Evolutionary conservation across 192 early-diverging fungal species (phyloP), one percentile per base, ranked within the genome.

Genomic region (Chytriomyces sp.): DNA sequence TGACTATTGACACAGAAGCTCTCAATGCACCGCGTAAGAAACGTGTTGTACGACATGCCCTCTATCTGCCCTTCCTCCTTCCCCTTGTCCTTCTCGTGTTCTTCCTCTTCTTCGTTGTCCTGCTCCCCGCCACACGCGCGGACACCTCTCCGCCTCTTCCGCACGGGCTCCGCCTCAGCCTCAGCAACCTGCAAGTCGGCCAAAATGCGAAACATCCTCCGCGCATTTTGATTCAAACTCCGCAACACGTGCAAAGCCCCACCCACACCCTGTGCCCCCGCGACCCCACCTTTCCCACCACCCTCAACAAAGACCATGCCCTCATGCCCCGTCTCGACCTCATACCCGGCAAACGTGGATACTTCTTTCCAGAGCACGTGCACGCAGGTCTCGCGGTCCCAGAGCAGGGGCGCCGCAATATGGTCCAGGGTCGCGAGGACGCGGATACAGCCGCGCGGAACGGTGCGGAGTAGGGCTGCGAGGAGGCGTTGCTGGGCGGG

Each of bases 301-400:
- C 72, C 68, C 85, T 82, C 58, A 88, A 68, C 75, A 8, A 91
- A 77, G 28, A 78, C 54, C 39, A 91, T 89, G 77, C 89, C 89
- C 65, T 95, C 93, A 75, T 89, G 91, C 60, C 89, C 89, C 7
- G 93, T 94, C 74, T 99, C 97, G 1, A 86, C 87, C 12, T 81
- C 72, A 53, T 98, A 96, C 0, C 86, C 78, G 56, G 88, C 86
- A 76, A 89, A 96, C 17, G 95, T 97, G 0, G 97, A 93, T 40
- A 88, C 77, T 67, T 99, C 94, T 76, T 96, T 94, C 93, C 94
- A 96, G 1, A 90, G 76, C 91, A 91, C 97, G 75, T 88, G 89
- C 75, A 92, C 95, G 2, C 85, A 56, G 28, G 83, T 83, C 44
- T 85, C 86, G 39, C 89, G 81, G 77, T 99, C 95, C 94, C 93